Evolutionary conservation across 1,284 basidiomycete genomes (phyloP), one percentile per base, ranked within the genome.

Genomic region (Ganoderma leucocontextum): DNA sequence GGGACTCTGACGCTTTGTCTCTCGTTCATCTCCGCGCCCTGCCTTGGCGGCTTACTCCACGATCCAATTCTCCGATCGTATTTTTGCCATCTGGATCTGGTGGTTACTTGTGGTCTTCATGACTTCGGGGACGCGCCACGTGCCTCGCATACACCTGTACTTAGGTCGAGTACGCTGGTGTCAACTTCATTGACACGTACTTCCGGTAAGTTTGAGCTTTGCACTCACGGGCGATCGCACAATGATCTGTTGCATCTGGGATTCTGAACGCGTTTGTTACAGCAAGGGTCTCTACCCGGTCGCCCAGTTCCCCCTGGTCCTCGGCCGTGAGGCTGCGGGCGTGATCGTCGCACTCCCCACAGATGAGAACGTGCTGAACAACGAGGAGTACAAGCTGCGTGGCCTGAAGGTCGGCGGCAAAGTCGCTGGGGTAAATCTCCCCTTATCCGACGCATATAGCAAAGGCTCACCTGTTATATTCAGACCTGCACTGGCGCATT

Each of bases 171-270:
- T 91, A 90, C 71, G 81, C 85, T 2, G 95, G 95, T 17, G 86
- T 95, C 71, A 96, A 96, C 80, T 95, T 92, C 80, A 95, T 96
- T 77, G 95, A 96, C 79, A 95, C 91, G 6, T 94, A 94, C 78
- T 88, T 84, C 75, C 81, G 89, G 89, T 86, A 60, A 60, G 9
- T 55, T 2, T 25, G 19, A 17, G 38, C 44, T 29, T 29, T 29
- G 29, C 29, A 29, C 29, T 29, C 29, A 29, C 29, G 29, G 1
- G 29, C 29, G 29, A 29, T 29, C 29, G 29, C 29, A 29, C 29
- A 29, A 29, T 29, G 29, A 29, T 29, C 29, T 29, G 1, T 29
- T 29, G 29, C 29, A 29, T 29, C 29, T 29, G 29, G 2, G 17
- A 19, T 29, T 42, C 41, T 47, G 33, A 52, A 29, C 25, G 7